Evolutionary conservation across 331 rosid genomes (phyloP).

Genomic region (Prunus yedoensis): DNA sequence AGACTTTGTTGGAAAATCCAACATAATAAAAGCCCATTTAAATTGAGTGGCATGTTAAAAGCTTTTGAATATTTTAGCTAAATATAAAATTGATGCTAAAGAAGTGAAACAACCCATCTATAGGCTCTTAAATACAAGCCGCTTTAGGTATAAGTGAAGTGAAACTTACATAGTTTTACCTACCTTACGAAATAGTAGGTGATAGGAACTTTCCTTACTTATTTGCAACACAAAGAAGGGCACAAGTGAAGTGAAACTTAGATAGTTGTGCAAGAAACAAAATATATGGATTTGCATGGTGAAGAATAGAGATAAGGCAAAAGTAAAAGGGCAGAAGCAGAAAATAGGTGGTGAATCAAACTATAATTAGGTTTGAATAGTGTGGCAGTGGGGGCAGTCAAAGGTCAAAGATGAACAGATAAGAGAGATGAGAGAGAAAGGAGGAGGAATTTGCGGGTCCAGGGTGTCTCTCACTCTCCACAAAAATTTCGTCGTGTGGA

Average conservation of each 20-base stretch:
- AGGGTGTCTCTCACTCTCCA: constrained; percentile 42
- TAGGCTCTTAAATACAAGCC: too few relatives aligned
- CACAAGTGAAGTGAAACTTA: background rate
- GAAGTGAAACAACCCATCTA: too few relatives aligned
- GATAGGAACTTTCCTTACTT: too few relatives aligned
- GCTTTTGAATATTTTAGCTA: too few relatives aligned
- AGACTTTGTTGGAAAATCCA: too few relatives aligned
- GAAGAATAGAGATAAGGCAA: background rate
- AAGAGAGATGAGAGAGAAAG: constrained; percentile 1
- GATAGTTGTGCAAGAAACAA: background rate
- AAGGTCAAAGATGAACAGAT: constrained; percentile 73
- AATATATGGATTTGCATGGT: background rate
- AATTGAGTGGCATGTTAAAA: too few relatives aligned
- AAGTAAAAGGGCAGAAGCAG: constrained; percentile 19
- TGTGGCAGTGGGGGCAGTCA: constrained; percentile 50
- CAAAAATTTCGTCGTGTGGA: constrained; percentile 55
- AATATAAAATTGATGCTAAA: too few relatives aligned
- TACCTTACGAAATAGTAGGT: too few relatives aligned
- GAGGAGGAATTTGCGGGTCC: constrained; percentile 63
- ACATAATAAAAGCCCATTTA: too few relatives aligned
- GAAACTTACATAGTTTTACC: too few relatives aligned
- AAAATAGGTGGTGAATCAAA: constrained; percentile 31
- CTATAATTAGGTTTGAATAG: constrained; percentile 50
- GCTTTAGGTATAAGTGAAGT: too few relatives aligned
- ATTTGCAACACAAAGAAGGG: background rate